Conservation (phyloP, 2,329 filamentous ascomycete genomes). For the Arachnomyces sp. region DNA sequence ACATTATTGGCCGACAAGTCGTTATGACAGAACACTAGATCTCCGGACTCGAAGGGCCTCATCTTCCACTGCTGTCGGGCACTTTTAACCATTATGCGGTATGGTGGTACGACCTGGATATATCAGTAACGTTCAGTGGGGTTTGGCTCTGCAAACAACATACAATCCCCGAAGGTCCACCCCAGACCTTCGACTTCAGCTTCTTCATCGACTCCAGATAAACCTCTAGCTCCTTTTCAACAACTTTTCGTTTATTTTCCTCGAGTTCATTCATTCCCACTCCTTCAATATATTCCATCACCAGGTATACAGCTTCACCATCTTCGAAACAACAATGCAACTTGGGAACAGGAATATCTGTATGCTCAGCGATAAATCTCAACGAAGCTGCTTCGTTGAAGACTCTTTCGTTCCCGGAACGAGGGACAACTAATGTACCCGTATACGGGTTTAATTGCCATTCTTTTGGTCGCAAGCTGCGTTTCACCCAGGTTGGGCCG, state of each 20-base stretch:
- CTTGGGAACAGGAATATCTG: conserved; percentile 8
- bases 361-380: conserved; percentile 5
- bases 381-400: conserved; percentile 9
- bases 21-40: conserved; percentile 21
- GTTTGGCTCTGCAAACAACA: conserved; percentile 1
- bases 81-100: conserved; percentile 6
- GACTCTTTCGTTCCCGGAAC: conserved; percentile 8
- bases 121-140: no score
- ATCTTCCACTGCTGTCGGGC: conserved; percentile 7
- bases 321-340: conserved; percentile 8
- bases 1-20: conserved; percentile 22
- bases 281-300: conserved; percentile 3
- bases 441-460: conserved; percentile 12
- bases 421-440: conserved; percentile 6
- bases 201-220: conserved; percentile 4
- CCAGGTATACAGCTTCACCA: conserved; percentile 2
- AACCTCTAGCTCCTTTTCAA: conserved; percentile 8
- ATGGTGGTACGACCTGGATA: conserved; percentile 6
- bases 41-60: conserved; percentile 2
- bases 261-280: conserved; percentile 3
- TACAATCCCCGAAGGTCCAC: conserved; percentile 12
- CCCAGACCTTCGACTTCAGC: conserved; percentile 8
- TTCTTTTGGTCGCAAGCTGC: conserved; percentile 14
- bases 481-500: conserved; percentile 11
- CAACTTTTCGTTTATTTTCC: conserved; percentile 3